Conservation (phyloP, 2,329 filamentous ascomycete species). For the Incumbomyces delicatus region DNA sequence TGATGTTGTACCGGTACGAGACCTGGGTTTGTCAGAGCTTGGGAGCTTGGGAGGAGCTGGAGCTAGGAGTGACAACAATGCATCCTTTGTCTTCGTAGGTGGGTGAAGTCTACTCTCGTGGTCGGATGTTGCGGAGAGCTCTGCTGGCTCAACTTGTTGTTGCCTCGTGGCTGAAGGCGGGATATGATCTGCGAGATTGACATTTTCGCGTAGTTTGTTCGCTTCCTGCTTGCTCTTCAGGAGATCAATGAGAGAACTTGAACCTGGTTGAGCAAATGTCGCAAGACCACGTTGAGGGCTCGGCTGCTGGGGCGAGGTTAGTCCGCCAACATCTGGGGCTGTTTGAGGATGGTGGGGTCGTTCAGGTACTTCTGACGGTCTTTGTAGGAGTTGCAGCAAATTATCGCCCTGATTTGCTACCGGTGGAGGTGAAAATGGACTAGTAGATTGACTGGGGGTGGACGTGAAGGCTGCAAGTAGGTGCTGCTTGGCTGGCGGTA, state of each 20-base stretch:
- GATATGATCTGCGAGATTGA: neutral
- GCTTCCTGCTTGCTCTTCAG: neutral
- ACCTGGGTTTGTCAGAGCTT: slow-evolving; percentile 13
- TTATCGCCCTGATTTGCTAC: neutral
- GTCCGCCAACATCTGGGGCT: neutral
- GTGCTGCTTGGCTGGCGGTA: slow-evolving; percentile 4
- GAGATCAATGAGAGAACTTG: neutral
- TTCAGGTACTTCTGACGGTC: neutral
- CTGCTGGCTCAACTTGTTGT: slow-evolving; percentile 29
- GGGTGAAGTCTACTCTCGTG: neutral
- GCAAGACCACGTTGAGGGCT: neutral
- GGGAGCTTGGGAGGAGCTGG: slow-evolving; percentile 10
- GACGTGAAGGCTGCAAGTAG: slow-evolving; percentile 4
- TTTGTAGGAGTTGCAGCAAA: neutral
- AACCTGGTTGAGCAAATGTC: neutral
- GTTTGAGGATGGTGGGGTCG: neutral
- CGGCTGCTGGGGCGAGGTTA: neutral
- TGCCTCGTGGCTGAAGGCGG: neutral
- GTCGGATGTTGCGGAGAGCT: slow-evolving; percentile 36
- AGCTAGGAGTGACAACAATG: slow-evolving; percentile 13
- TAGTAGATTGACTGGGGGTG: neutral
- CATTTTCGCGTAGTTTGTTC: neutral
- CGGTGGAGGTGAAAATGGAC: neutral
- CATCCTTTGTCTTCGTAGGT: slow-evolving; percentile 7
- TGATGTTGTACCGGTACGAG: slow-evolving; percentile 23